Conservation (phyloP, 2,329 filamentous ascomycete species). For the Alternaria alternata region DNA sequence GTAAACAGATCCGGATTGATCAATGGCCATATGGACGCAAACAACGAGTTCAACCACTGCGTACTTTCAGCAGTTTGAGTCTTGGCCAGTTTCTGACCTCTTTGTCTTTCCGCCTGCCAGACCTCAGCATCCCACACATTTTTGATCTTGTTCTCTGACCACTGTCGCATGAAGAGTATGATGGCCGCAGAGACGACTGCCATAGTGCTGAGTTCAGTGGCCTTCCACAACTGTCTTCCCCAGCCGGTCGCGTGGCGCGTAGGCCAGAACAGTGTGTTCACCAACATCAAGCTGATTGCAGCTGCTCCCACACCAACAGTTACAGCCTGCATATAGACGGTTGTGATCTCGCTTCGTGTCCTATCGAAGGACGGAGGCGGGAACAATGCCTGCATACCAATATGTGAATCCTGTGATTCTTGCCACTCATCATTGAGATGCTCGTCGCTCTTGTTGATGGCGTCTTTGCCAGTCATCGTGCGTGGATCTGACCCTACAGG, state of each 20-base stretch:
- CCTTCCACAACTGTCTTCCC: conserved; percentile 40
- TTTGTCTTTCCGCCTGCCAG: conserved; percentile 70
- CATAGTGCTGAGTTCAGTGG: conserved; percentile 39
- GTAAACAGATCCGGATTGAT: conserved; percentile 79
- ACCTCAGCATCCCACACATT: conserved; percentile 73
- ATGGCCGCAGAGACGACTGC: conserved; percentile 43
- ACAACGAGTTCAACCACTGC: conserved; percentile 74
- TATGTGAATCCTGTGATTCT: conserved; percentile 54
- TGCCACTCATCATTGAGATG: conserved; percentile 55
- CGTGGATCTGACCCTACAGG: conserved; percentile 51
- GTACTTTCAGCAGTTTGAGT: conserved; percentile 68
- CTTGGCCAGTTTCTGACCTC: conserved; percentile 59
- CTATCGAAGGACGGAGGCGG: conserved; percentile 62
- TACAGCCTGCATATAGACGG: conserved; percentile 57
- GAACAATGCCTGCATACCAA: conserved; percentile 60
- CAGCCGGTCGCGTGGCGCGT: conserved; percentile 41
- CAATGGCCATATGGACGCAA: conserved; percentile 75
- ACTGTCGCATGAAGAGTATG: conserved; percentile 62
- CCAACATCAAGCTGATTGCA: conserved; percentile 46
- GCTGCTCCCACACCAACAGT: conserved; percentile 50
- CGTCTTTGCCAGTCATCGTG: conserved; percentile 56
- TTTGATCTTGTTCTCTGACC: conserved; percentile 68
- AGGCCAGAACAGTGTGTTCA: conserved; percentile 47
- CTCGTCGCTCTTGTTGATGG: conserved; percentile 55
- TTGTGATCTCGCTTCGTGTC: conserved; percentile 54